phyloP scores from a whole-genome alignment of 2,329 filamentous ascomycete species.

The Cladosporium oxysporum region DNA sequence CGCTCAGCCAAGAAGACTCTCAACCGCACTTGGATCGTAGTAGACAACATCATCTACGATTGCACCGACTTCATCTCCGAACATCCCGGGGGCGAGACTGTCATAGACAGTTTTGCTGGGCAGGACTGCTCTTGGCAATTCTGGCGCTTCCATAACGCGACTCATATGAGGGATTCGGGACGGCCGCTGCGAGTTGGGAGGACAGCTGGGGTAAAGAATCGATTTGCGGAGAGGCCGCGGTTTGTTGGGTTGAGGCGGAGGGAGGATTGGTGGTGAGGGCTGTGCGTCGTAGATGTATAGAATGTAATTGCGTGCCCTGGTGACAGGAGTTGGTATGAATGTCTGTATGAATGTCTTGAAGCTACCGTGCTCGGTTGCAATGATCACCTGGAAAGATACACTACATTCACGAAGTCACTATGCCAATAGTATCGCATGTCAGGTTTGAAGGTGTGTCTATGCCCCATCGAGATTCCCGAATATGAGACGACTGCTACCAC shows the following conservation, averaged over 20 bases:
- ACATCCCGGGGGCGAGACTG: conserved; percentile 36
- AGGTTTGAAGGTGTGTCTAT: no score
- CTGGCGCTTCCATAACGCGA: conserved; percentile 33
- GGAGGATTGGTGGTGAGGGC: conserved; percentile 7
- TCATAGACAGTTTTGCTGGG: conserved; percentile 35
- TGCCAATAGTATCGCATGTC: no score
- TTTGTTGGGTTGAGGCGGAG: conserved; percentile 22
- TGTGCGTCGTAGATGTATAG: no score
- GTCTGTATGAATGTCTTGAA: no score
- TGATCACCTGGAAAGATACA: no score
- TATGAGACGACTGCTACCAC: no score
- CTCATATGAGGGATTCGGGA: conserved; percentile 26
- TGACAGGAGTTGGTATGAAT: no score
- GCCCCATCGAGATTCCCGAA: no score
- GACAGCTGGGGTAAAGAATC: conserved; percentile 29
- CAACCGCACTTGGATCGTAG: conserved; percentile 32
- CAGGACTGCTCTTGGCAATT: conserved; percentile 40
- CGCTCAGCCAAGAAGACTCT: conserved; percentile 1
- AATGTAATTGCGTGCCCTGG: no score
- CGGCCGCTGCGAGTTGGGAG: conserved; percentile 27
- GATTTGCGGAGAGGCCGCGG: conserved; percentile 25
- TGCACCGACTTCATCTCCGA: conserved; percentile 32
- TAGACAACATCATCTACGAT: conserved; percentile 37
- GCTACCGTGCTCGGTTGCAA: no score
- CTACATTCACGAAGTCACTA: no score